Conservation (phyloP, 2,329 filamentous ascomycete genomes). For the Ascochyta rabiei region DNA sequence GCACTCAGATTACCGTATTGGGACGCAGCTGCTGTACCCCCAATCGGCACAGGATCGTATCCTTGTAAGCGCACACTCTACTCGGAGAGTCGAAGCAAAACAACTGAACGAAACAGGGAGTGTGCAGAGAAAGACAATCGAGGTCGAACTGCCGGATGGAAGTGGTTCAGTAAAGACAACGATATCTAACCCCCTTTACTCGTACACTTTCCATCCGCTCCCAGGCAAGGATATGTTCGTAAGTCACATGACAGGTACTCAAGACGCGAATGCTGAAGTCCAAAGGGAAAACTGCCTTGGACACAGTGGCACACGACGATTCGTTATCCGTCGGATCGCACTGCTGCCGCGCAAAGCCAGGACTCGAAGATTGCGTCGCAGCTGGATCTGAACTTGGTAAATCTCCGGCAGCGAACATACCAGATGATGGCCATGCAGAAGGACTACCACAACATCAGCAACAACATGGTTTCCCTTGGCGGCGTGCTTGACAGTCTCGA, state of each 20-base stretch:
- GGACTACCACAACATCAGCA: slow-evolving; percentile 61
- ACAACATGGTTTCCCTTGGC: slow-evolving; percentile 56
- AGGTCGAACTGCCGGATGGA: slow-evolving; percentile 40
- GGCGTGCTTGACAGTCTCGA: slow-evolving; percentile 30
- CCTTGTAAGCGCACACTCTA: slow-evolving; percentile 27
- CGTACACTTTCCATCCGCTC: slow-evolving; percentile 57
- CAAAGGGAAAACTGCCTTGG: slow-evolving; percentile 22
- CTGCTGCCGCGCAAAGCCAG: slow-evolving; percentile 28
- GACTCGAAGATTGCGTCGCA: slow-evolving; percentile 28
- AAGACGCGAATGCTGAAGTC: background rate
- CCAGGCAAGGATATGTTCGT: slow-evolving; percentile 18
- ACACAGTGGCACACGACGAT: slow-evolving; percentile 52
- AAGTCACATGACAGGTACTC: background rate
- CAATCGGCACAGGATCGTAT: slow-evolving; percentile 40
- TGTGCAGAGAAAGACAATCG: slow-evolving; percentile 42
- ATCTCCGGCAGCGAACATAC: slow-evolving; percentile 58
- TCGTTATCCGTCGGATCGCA: slow-evolving; percentile 23
- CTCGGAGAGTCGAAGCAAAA: background rate
- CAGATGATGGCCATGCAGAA: slow-evolving; percentile 63
- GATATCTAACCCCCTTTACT: slow-evolving; percentile 52
- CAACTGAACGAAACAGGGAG: slow-evolving; percentile 19
- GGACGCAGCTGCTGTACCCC: slow-evolving; percentile 52
- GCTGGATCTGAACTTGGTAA: slow-evolving; percentile 70
- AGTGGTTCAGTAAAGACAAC: slow-evolving; percentile 18
- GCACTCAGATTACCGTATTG: slow-evolving; percentile 52